Evolutionary conservation across 1,284 basidiomycete genomes (phyloP).

Genomic region (Pulveroboletus sp.): DNA sequence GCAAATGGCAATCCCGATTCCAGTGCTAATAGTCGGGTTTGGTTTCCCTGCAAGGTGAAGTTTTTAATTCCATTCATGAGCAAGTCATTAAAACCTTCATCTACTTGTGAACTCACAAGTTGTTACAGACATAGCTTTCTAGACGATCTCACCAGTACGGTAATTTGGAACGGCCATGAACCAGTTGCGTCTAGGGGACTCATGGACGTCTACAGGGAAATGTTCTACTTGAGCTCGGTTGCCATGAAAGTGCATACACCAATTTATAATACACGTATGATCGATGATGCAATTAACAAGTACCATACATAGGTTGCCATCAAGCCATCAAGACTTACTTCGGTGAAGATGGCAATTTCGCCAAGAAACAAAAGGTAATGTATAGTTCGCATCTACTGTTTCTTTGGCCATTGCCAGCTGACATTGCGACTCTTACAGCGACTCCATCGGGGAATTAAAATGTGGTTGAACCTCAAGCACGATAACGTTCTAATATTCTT

Average conservation of each 20-base stretch:
- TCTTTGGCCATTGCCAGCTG: no score
- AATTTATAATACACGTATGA: no score
- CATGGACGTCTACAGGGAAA: background rate
- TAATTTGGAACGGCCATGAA: background rate
- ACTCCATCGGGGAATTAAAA: constrained; percentile 14
- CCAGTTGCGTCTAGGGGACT: background rate
- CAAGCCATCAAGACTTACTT: constrained; percentile 13
- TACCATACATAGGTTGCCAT: constrained; percentile 14
- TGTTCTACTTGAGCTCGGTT: background rate
- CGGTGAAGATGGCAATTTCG: constrained; percentile 11
- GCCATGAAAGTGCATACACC: background rate
- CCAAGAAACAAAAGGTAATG: constrained; percentile 16
- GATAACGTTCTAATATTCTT: constrained; percentile 11
- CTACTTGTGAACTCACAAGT: background rate
- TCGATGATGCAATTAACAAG: background rate
- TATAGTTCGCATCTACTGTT: no score
- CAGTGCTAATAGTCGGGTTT: no score
- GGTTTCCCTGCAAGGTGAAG: no score
- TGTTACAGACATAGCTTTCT: background rate
- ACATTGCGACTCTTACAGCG: background rate
- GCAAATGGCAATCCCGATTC: no score
- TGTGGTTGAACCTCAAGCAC: constrained; percentile 12
- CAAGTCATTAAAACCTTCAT: background rate
- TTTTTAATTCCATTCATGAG: background rate
- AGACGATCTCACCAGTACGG: background rate